A percentile compares a stretch with the other conserved stretches of the same genome.
phyloP scores from a whole-genome alignment of 1,284 basidiomycete species.

The Farysia itapuensis region DNA sequence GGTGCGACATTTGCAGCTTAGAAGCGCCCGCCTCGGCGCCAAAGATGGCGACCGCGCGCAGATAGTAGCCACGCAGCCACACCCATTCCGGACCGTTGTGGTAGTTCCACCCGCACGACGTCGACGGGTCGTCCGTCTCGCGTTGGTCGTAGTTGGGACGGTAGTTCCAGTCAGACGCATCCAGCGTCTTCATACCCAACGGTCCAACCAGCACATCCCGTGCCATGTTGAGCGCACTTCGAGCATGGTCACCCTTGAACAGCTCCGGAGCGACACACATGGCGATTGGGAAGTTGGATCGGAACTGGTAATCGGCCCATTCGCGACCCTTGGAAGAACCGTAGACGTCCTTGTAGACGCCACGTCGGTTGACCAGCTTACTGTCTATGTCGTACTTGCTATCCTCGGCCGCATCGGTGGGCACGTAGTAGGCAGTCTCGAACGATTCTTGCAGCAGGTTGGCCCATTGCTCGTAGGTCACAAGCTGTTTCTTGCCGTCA shows the following conservation, averaged over 20 bases:
- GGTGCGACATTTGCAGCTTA: conserved; percentile 31
- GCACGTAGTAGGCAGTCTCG: conserved; percentile 87
- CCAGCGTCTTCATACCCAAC: conserved; percentile 53
- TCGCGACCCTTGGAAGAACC: conserved; percentile 64
- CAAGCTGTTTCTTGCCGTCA: conserved; percentile 70
- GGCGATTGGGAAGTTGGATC: conserved; percentile 82
- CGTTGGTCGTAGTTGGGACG: conserved; percentile 51
- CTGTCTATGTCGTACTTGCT: conserved; percentile 72
- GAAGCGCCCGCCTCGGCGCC: conserved; percentile 59
- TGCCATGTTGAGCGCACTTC: conserved; percentile 64
- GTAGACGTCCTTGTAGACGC: conserved; percentile 97
- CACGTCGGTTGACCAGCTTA: conserved; percentile 78
- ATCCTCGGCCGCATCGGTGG: conserved; percentile 76
- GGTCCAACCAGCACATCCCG: conserved; percentile 40
- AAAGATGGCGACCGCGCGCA: conserved; percentile 72
- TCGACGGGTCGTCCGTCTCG: conserved; percentile 36
- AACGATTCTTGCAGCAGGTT: conserved; percentile 82
- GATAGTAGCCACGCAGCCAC: conserved; percentile 91
- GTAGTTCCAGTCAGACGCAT: conserved; percentile 51
- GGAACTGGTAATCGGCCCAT: conserved; percentile 89
- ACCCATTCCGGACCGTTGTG: conserved; percentile 82
- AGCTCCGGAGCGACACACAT: conserved; percentile 97
- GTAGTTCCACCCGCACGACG: conserved; percentile 49
- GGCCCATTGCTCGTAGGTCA: conserved; percentile 89
- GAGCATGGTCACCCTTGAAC: conserved; percentile 78